phyloP scores from a whole-genome alignment of 2,329 filamentous ascomycete genomes.

The Trichoderma brevicompactum region DNA sequence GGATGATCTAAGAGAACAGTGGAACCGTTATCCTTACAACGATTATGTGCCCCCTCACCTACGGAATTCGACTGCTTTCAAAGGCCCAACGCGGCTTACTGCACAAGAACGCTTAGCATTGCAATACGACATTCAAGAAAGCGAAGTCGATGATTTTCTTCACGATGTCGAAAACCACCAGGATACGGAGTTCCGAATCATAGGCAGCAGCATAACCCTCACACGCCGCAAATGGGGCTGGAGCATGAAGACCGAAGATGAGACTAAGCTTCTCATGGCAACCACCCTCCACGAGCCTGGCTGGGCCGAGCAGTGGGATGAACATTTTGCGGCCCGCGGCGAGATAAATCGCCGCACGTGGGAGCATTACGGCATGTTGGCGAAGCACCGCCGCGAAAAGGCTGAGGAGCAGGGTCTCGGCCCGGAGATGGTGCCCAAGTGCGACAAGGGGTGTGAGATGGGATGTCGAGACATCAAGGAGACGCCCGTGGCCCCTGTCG shows the following conservation, averaged over 20 bases:
- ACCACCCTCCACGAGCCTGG: slow-evolving; percentile 32
- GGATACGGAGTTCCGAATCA: slow-evolving; percentile 27
- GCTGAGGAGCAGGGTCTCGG: slow-evolving; percentile 24
- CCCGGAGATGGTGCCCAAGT: slow-evolving; percentile 20
- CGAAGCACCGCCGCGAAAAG: slow-evolving; percentile 32
- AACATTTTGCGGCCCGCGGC: slow-evolving; percentile 32
- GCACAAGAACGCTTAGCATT: slow-evolving; percentile 22
- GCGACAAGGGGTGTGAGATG: slow-evolving; percentile 29
- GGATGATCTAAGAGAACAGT: not conserved
- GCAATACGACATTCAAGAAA: slow-evolving; percentile 24
- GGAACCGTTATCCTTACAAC: slow-evolving; percentile 27
- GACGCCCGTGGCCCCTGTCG: slow-evolving; percentile 2
- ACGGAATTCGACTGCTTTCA: not conserved
- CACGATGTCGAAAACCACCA: slow-evolving; percentile 18
- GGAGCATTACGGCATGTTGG: slow-evolving; percentile 36
- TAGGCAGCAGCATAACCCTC: slow-evolving; percentile 31
- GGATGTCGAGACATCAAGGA: slow-evolving; percentile 27
- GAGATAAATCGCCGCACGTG: slow-evolving; percentile 35
- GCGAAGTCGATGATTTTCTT: slow-evolving; percentile 28
- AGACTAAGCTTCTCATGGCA: slow-evolving; percentile 33
- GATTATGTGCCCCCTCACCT: slow-evolving; percentile 2
- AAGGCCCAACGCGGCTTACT: not conserved
- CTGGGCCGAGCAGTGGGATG: slow-evolving; percentile 36
- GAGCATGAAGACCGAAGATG: slow-evolving; percentile 29
- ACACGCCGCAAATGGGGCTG: slow-evolving; percentile 31